Base-by-base conservation (phyloP, 352 stramenopile species). In the Phytophthora sansomeana region DNA sequence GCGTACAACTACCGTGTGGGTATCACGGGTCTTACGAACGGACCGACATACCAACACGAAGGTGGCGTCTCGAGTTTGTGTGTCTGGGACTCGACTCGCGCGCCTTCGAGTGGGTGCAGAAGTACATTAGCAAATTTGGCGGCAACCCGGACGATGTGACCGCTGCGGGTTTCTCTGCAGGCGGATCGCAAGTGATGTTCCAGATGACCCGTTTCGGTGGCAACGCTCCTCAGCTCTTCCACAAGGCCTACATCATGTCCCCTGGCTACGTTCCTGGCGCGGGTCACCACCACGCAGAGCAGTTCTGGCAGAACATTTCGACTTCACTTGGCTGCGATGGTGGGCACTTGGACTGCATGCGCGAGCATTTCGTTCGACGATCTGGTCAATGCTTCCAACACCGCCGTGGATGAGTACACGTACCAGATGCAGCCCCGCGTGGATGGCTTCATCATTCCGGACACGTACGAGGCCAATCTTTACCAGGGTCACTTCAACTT, bases 51-150 rank as follows among this genome's bases (percentile, higher is more conserved):
- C 29, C 63, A 77, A 14, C 64, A 67, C 28, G 53, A 81, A 39
- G 73, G 73, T n/a, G 63, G 69, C 24, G 58, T 47, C 9, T 43
- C 61, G 13, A 81, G 78, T 24, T 44, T 63, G 14, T 63, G 43
- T 7, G 28, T 78, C 7, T 75, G 65, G 46, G 73, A 81, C 32
- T 33, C 71, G 5, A 58, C n/a, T n/a, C 59, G 16, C 39, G 70
- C 5, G 74, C 67, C 1, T 79, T 72, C 58, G 33, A 77, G 52
- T 83, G 75, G 71, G 65, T 78, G 8, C 44, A 72, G 21, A 60
- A 74, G 61, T 73, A 83, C 61, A 80, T 80, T 42, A n/a, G 13
- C 28, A 67, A 63, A 14, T 83, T 80, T 33, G 75, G 75, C 5
- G 75, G 75, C 28, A 63, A 83, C 56, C 63, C 74, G 13, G 29